Base-by-base conservation (phyloP, 2,329 filamentous ascomycete genomes). In the Cadophora gregata region DNA sequence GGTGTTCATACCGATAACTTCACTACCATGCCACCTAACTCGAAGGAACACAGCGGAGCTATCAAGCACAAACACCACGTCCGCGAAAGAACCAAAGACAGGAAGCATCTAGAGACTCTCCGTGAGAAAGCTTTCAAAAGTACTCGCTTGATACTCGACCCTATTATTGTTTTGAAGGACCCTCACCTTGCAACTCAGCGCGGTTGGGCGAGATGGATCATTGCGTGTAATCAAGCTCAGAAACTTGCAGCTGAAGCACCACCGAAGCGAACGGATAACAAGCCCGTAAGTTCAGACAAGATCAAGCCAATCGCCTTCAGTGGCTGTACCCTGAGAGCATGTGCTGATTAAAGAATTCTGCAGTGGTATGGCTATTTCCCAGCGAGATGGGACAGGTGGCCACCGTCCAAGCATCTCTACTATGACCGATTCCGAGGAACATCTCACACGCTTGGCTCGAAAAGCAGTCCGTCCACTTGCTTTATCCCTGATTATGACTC, bases 321-420 rank as follows among this genome's bases (percentile, higher is more conserved):
- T 45, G 12, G 38, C 12, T 19, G 16, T 45, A 5, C 31, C 12
- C 31, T 36, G 31, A 6, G 12, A 16, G 24, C 59, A 1, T 27
- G 63, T 45, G 69, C 64, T 33, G 31, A 58, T 29, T 51, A 62
- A n/a, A 67, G 42, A 33, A 50, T 62, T 4, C 16, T 67, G 31
- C 25, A 50, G 21, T 38, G 38, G 60, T 25, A 47, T 60, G 53
- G 59, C n/a, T 36, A 51, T 31, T 24, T 62, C 19, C 47, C 61
- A 5, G 16, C 47, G 1, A 59, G 68, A 55, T 61, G 48, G 31
- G 66, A 70, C 56, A 60, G 70, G 8, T 72, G 70, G 70, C 69
- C 69, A 16, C 68, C 69, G 4, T 68, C 64, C 16, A 72, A 72
- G 51, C 69, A 71, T 38, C 56, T 72, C 24, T 70, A 65, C 62